Conservation (phyloP, 2,329 filamentous ascomycete species). For the Colletotrichum noveboracense region DNA sequence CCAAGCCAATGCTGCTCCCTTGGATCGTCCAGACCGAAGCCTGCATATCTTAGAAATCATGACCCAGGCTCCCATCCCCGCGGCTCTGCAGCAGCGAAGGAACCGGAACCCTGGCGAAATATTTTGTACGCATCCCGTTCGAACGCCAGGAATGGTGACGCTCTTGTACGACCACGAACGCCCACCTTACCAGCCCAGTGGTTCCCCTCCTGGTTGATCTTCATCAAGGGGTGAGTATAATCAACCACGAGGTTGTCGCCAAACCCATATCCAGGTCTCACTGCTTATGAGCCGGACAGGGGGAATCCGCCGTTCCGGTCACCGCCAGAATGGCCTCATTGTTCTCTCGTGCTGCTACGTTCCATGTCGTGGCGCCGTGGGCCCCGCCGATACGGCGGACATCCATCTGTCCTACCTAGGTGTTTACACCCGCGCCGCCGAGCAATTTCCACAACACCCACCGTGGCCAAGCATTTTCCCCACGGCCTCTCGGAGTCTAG, state of each 20-base stretch:
- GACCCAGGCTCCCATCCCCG: neutral
- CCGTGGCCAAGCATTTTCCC: neutral
- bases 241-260: neutral
- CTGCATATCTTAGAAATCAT: slow-evolving; percentile 12
- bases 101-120: neutral
- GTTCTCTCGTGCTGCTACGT: neutral
- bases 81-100: neutral
- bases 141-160: neutral
- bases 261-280: neutral
- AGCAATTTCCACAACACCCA: neutral
- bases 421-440: neutral
- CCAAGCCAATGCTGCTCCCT: neutral
- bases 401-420: neutral
- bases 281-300: neutral
- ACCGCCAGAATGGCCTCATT: neutral
- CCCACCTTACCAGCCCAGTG: neutral
- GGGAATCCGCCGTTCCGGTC: neutral
- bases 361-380: neutral
- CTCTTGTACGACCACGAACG: neutral
- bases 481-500: neutral
- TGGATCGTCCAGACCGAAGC: slow-evolving; percentile 6
- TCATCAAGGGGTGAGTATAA: neutral
- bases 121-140: neutral
- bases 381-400: slow-evolving; percentile 1
- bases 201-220: neutral